phyloP scores from a whole-genome alignment of 192 early-diverging fungal species.

The Backusella mclennaniae region DNA sequence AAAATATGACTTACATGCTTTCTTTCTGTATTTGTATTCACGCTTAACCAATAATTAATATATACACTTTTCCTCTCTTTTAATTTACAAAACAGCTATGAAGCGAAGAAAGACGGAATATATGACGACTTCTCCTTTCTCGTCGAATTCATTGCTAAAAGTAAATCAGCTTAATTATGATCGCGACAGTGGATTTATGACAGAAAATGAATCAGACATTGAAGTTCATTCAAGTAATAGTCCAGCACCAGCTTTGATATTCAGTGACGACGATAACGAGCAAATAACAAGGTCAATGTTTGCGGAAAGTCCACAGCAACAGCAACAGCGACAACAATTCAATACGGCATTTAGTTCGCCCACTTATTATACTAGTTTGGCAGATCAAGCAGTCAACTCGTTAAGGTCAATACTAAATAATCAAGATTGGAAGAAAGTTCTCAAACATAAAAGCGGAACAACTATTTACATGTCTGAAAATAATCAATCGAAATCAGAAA shows the following conservation, averaged over 20 bases:
- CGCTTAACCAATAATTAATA: background rate
- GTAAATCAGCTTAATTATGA: background rate
- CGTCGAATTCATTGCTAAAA: background rate
- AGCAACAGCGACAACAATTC: background rate
- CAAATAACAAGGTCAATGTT: background rate
- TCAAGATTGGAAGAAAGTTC: conserved; percentile 46
- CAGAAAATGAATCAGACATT: conserved; percentile 18
- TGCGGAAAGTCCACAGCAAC: background rate
- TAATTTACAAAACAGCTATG: background rate
- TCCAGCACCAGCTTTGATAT: background rate
- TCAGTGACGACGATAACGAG: conserved; percentile 21
- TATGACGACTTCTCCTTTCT: background rate
- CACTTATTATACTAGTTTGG: conserved; percentile 32
- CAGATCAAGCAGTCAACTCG: conserved; percentile 37
- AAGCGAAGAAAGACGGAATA: background rate
- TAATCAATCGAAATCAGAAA: conserved; percentile 25
- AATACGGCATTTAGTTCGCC: background rate
- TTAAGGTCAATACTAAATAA: conserved; percentile 35
- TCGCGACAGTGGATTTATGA: conserved; percentile 25
- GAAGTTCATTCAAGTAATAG: background rate
- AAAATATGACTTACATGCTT: background rate
- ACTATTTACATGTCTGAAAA: conserved; percentile 38
- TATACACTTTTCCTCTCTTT: background rate
- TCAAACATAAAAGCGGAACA: conserved; percentile 46
- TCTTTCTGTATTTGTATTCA: conserved; percentile 1